Conservation (phyloP, 495 filamentous ascomycete genomes). For the Aspergillus cristatus region DNA sequence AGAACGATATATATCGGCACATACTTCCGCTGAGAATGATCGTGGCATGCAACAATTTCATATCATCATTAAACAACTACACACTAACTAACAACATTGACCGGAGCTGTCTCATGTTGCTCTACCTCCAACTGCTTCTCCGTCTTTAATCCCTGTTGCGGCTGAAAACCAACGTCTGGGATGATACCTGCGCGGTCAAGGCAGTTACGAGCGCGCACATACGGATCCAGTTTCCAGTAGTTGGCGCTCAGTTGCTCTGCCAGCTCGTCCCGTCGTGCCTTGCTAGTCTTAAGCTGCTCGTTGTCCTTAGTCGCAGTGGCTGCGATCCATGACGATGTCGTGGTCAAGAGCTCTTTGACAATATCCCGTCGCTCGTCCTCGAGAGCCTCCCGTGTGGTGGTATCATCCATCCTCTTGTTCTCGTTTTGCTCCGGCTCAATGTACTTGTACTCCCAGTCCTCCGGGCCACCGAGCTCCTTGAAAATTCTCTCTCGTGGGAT, state of each 20-base stretch:
- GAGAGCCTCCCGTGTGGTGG: slow-evolving; percentile 48
- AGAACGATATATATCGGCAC: too few relatives aligned
- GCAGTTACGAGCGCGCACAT: slow-evolving; percentile 56
- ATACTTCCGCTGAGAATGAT: too few relatives aligned
- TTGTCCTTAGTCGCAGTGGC: slow-evolving; percentile 29
- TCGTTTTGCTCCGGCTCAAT: slow-evolving; percentile 65
- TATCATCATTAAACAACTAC: background rate
- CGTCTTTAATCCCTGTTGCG: slow-evolving; percentile 8
- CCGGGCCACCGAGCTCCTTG: slow-evolving; percentile 70
- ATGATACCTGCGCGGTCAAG: slow-evolving; percentile 68
- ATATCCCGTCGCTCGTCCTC: slow-evolving; percentile 47
- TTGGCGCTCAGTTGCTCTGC: slow-evolving; percentile 54
- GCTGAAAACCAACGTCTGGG: slow-evolving; percentile 49
- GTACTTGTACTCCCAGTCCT: slow-evolving; percentile 74
- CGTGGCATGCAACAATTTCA: too few relatives aligned
- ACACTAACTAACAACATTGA: slow-evolving; percentile 2
- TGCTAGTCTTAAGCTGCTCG: slow-evolving; percentile 28
- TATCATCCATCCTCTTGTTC: slow-evolving; percentile 61
- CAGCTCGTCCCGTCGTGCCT: slow-evolving; percentile 49
- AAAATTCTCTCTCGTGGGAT: slow-evolving; percentile 59
- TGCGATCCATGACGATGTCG: slow-evolving; percentile 60
- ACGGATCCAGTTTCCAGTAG: slow-evolving; percentile 78
- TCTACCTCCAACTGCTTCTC: slow-evolving; percentile 19
- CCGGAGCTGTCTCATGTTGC: slow-evolving; percentile 18
- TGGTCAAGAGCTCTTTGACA: slow-evolving; percentile 57